Percentiles rank a stretch among this genome's conserved stretches.
Evolutionary conservation across 2,329 filamentous ascomycete species (phyloP).

Genomic region (Ophiocordyceps camponoti-leonardi): DNA sequence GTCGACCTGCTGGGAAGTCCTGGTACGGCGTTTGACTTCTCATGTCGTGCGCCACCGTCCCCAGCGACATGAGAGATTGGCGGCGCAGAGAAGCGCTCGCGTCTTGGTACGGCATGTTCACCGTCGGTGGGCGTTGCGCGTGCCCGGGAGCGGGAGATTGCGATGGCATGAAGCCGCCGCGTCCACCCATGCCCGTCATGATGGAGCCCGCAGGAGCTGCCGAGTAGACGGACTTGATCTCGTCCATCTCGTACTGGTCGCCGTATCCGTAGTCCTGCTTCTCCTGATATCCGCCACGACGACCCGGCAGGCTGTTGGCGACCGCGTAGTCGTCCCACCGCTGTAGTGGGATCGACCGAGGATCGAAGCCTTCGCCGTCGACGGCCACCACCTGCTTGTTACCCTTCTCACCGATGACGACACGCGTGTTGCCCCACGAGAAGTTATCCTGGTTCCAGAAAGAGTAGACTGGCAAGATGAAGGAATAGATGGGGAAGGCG

Average conservation of each 20-base stretch:
- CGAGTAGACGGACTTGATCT: constrained; percentile 93
- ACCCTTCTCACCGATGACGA: constrained; percentile 86
- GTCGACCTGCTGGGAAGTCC: constrained; percentile 31
- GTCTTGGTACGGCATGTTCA: constrained; percentile 24
- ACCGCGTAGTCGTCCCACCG: constrained; percentile 96
- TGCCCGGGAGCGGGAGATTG: constrained; percentile 58
- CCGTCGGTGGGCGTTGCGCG: constrained; percentile 26
- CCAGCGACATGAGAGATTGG: constrained; percentile 56
- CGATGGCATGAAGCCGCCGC: constrained; percentile 65
- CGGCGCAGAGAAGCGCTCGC: constrained; percentile 37
- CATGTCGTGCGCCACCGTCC: constrained; percentile 25
- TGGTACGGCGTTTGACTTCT: constrained; percentile 41
- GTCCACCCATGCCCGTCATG: constrained; percentile 62
- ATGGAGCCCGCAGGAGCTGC: constrained; percentile 80
- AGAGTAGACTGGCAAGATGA: constrained; percentile 76
- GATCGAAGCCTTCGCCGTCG: constrained; percentile 97
- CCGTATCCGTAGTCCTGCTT: constrained; percentile 49
- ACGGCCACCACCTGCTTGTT: constrained; percentile 87
- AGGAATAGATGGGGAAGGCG: constrained; percentile 81
- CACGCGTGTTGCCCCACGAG: constrained; percentile 96
- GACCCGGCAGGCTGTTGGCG: constrained; percentile 74
- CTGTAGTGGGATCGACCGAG: constrained; percentile 82
- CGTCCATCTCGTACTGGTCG: constrained; percentile 88
- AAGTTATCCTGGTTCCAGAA: constrained; percentile 99
- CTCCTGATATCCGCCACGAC: constrained; percentile 55